These are phyloP conservation scores for Helianthus annuus DNA, from an alignment of 129 eudicot species.

Conservation along the genomic window DNA sequence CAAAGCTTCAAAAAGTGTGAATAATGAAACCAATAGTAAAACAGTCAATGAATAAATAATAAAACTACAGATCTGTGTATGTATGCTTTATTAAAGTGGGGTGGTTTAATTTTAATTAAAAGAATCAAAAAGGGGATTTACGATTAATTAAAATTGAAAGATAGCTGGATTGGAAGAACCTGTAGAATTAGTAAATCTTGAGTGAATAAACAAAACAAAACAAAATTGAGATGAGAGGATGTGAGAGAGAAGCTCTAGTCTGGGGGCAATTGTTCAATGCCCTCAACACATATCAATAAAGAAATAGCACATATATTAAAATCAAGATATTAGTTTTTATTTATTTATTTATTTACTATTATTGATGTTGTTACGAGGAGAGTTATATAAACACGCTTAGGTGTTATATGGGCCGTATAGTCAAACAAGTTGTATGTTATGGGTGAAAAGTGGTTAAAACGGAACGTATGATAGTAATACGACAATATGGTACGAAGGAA, in stretches of 20 bases:
- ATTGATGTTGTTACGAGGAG: no score
- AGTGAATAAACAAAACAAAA: not conserved
- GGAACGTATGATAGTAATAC: no score
- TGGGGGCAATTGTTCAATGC: slow-evolving; percentile 24
- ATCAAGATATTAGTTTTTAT: not conserved
- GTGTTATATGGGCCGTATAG: no score
- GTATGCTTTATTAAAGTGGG: slow-evolving; percentile 31
- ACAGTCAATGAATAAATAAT: slow-evolving; percentile 43
- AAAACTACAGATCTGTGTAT: slow-evolving; percentile 34
- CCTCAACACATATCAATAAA: not conserved
- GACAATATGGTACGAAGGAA: no score
- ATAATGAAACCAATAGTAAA: slow-evolving; percentile 46
- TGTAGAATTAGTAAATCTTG: not conserved
- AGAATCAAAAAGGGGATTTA: slow-evolving; percentile 28
- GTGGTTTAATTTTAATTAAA: not conserved
- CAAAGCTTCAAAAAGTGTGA: slow-evolving; percentile 44
- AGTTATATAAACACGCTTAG: no score
- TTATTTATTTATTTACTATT: no score
- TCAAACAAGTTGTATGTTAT: no score
- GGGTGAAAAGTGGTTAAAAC: no score
- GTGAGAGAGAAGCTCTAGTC: slow-evolving; percentile 23
- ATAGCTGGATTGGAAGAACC: slow-evolving; percentile 31
- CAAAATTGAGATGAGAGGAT: not conserved
- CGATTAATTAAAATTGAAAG: slow-evolving; percentile 12
- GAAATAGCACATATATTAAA: not conserved